These are phyloP conservation scores for Globisporangium mamillatum DNA, from an alignment of 352 stramenopile species.

Conservation along the genomic window DNA sequence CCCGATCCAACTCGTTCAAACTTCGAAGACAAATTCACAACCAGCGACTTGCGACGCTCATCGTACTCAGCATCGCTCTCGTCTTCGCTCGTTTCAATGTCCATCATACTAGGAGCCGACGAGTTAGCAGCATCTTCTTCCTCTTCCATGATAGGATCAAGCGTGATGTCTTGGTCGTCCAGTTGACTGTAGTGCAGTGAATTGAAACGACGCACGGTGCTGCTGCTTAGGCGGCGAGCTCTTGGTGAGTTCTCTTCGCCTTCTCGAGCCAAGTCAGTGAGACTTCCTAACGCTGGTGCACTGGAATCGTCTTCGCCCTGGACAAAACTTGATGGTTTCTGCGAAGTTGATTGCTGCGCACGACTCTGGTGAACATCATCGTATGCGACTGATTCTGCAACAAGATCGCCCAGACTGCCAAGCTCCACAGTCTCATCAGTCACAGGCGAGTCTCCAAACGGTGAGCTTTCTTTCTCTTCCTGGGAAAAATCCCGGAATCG, in stretches of 20 bases:
- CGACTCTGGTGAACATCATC: slow-evolving; percentile 23
- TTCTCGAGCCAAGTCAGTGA: slow-evolving; percentile 26
- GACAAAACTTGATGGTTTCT: slow-evolving; percentile 6
- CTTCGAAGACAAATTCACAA: slow-evolving; percentile 70
- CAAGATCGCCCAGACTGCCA: slow-evolving; percentile 51
- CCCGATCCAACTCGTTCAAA: slow-evolving; percentile 62
- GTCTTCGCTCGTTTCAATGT: slow-evolving; percentile 52
- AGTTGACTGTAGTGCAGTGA: slow-evolving; percentile 19
- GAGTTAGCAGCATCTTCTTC: slow-evolving; percentile 55
- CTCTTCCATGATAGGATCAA: slow-evolving; percentile 66
- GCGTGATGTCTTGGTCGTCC: slow-evolving; percentile 37
- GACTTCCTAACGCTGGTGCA: slow-evolving; percentile 16
- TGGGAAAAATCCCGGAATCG: slow-evolving; percentile 6
- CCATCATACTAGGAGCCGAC: slow-evolving; percentile 70
- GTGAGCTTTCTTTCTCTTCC: slow-evolving; percentile 21
- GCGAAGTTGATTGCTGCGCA: slow-evolving; percentile 16
- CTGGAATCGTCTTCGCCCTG: slow-evolving; percentile 23
- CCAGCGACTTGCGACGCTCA: slow-evolving; percentile 46
- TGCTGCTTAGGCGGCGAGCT: slow-evolving; percentile 11
- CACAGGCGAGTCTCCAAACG: slow-evolving; percentile 25
- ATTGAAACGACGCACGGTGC: slow-evolving; percentile 13
- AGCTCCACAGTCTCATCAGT: slow-evolving; percentile 59
- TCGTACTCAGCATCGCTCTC: slow-evolving; percentile 60
- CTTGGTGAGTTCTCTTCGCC: slow-evolving; percentile 11
- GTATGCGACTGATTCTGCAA: slow-evolving; percentile 52